Evolutionary conservation across 345 rosid genomes (phyloP).

Genomic region (Eucalyptus guilfoylei): DNA sequence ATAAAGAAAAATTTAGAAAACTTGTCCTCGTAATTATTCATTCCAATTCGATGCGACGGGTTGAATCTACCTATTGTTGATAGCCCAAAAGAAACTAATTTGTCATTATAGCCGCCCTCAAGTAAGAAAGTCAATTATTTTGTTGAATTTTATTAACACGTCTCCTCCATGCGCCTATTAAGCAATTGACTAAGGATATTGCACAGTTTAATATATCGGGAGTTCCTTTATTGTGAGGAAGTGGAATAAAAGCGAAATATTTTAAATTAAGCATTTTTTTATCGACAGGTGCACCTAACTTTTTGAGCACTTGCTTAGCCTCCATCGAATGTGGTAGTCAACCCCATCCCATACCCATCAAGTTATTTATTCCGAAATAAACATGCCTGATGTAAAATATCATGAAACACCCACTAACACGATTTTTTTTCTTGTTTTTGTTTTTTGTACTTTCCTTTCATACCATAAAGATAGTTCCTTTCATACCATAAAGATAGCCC

Average conservation of each 20-base stretch:
- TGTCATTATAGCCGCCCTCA: neutral
- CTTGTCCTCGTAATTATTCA: accelerated
- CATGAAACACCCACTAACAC: neutral
- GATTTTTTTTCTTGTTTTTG: neutral
- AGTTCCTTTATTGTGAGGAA: neutral
- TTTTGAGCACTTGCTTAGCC: neutral
- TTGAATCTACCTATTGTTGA: neutral
- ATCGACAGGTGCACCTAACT: neutral
- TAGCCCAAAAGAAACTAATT: neutral
- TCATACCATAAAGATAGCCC: neutral
- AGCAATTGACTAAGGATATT: neutral
- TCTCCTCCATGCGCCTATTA: neutral
- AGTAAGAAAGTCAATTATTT: neutral
- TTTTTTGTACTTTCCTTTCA: neutral
- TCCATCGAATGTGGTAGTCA: too few species aligned
- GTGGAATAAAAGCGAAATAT: neutral
- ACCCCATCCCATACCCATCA: neutral
- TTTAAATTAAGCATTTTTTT: neutral
- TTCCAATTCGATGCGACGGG: neutral
- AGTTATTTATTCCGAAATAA: neutral
- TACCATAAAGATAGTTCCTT: neutral
- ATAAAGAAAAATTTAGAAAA: neutral
- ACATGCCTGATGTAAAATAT: neutral
- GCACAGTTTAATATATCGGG: neutral
- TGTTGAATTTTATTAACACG: neutral